Base-by-base conservation (phyloP, 371 early-diverging fungal species). In the Lichtheimia ramosa region DNA sequence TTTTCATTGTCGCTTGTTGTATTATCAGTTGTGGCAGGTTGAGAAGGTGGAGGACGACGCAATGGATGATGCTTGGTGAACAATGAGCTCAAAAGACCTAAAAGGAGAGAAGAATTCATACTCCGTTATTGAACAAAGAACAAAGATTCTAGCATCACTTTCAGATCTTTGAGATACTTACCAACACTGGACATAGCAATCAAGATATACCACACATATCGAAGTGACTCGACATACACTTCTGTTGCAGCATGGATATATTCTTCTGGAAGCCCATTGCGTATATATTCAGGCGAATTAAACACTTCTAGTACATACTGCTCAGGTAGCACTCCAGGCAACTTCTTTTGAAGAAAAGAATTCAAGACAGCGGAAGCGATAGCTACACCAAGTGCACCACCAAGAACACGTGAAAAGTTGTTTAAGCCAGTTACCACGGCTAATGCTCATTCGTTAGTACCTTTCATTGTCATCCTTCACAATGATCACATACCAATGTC, bases 321-420 rank as follows among this genome's bases (percentile, higher is more conserved):
- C 1, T 13, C 7, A 24, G 81, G 76, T 39, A 81, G 39, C 1
- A 59, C 48, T 5, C 40, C 41, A 14, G 69, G 69, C 4, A 81
- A 51, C 13, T 72, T 55, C 39, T 59, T 42, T 0, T 59, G 51
- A 15, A 81, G 62, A 4, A 63, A 62, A 15, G 72, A 69, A 49
- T 81, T 77, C 20, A 77, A 50, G 10, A 71, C 59, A n/a, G 76
- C 67, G 13, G 74, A 72, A 0, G 73, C 65, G 34, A 78, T 73
- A 5, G 81, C 78, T 5, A 79, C 68, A 54, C 81, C 81, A 24
- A 77, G 53, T 8, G 81, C 81, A 51, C 78, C 81, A 63, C 81
- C 81, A 3, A 81, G 58, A 6, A 81, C 68, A 46, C 76, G 65
- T 5, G 69, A 54, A 43, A 81, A 81, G 20, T 75, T 81, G 56